Base-by-base conservation (phyloP, 768 basidiomycete species). In the Rossbeevera mucosa region DNA sequence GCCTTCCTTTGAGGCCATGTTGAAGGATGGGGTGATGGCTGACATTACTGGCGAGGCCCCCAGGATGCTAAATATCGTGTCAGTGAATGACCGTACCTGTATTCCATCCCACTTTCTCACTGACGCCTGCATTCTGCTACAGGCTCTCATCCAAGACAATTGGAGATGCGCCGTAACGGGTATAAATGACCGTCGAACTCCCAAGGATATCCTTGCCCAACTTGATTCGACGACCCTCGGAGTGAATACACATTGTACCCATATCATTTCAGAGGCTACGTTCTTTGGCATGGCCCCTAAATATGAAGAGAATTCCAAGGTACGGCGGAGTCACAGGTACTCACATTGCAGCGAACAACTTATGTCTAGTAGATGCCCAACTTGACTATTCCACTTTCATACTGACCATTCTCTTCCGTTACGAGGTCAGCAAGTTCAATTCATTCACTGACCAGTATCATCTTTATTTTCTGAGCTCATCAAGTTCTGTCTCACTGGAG, bases 101-200 rank as follows among this genome's bases (percentile, higher is more conserved):
- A 38, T 43, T n/a, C n/a, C 26, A 2, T 18, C 33, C 25, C 22
- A 4, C 28, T 29, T 40, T 47, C 48, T 49, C 29, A 41, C 14
- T 36, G n/a, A n/a, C n/a, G 28, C 16, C 29, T 18, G 1, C 38
- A 21, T 55, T 45, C n/a, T n/a, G n/a, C 9, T 21, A 48, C 21
- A 72, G 72, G 71, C 74, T 41, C 60, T 74, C 20, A 50, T 66
- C 33, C 69, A 72, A 25, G 72, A 75, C 52, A 62, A 59, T 8
- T 71, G 54, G 57, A 66, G 60, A 42, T 75, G 73, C 50, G 57
- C 70, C 9, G 53, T 72, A 6, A 65, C 67, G 16, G 66, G 64
- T 44, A 18, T 24, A 22, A 59, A 63, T 45, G 71, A 73, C 42
- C 2, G 5, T 13, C 20, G 18, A 8, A 33, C 25, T 13, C 44